Conservation (phyloP, 2,329 filamentous ascomycete genomes). For the Neobulgaria alba region DNA sequence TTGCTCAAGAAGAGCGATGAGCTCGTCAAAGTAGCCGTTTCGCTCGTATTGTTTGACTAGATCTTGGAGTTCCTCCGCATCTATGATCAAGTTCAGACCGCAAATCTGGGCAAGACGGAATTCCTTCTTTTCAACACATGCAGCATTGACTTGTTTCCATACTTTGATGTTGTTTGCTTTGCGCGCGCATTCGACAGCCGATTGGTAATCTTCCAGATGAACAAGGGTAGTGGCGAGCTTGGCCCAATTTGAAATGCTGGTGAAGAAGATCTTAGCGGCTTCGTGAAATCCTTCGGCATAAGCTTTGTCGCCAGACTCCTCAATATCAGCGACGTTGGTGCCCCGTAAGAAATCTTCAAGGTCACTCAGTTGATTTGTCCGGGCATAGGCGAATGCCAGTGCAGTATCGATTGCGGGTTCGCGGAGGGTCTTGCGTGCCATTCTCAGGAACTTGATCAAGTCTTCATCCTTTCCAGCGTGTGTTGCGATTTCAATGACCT, state of each 20-base stretch:
- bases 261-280: conserved; percentile 98
- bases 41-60: conserved; percentile 95
- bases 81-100: conserved; percentile 93
- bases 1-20: conserved; percentile 88
- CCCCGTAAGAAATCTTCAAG: conserved; percentile 92
- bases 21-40: conserved; percentile 97
- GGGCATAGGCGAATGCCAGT: conserved; percentile 86
- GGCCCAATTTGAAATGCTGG: conserved; percentile 98
- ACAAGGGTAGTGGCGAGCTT: conserved; percentile 97
- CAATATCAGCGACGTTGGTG: conserved; percentile 91
- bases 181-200: conserved; percentile 91
- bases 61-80: conserved; percentile 88
- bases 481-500: conserved; percentile 93
- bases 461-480: conserved; percentile 97
- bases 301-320: conserved; percentile 96
- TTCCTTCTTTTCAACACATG: conserved; percentile 95
- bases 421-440: conserved; percentile 94
- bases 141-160: conserved; percentile 97
- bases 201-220: conserved; percentile 95
- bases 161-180: conserved; percentile 99
- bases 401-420: conserved; percentile 91
- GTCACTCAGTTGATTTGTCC: conserved; percentile 83
- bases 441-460: conserved; percentile 89
- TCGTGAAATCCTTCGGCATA: conserved; percentile 91
- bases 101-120: conserved; percentile 98